These are phyloP conservation scores for Euphrasia confusa DNA, from an alignment of 257 asterid species.

Conservation along the genomic window DNA sequence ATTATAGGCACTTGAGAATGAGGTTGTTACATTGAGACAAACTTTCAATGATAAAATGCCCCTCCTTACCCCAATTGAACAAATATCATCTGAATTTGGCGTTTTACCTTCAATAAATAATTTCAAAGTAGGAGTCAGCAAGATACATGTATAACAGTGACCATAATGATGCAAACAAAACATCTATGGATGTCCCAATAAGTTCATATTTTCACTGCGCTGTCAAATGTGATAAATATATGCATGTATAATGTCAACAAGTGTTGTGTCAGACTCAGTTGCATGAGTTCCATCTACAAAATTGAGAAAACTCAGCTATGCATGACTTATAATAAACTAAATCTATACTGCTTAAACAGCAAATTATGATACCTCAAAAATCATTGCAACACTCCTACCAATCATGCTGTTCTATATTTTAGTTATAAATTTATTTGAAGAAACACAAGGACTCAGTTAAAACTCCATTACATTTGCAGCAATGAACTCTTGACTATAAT, in stretches of 20 bases:
- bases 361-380: not conserved
- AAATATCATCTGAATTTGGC: conserved; percentile 84
- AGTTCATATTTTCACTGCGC: not conserved
- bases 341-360: not conserved
- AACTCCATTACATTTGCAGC: conserved; percentile 5
- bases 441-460: conserved; percentile 2
- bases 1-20: not conserved
- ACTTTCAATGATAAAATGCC: not conserved
- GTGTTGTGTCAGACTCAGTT: too few relatives aligned
- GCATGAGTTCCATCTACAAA: too few relatives aligned
- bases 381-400: conserved; percentile 1
- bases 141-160: not conserved
- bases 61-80: conserved; percentile 77
- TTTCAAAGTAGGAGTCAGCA: not conserved
- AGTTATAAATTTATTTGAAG: too few relatives aligned
- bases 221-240: not conserved
- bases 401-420: conserved; percentile 9
- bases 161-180: conserved; percentile 7
- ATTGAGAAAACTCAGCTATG: too few relatives aligned
- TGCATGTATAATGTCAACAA: not conserved
- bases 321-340: not conserved
- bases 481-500: not conserved
- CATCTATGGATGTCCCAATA: not conserved
- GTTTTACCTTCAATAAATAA: conserved; percentile 60
- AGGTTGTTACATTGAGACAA: not conserved